Conservation (phyloP, 306 rosid species). For the Cucurbita argyrosperma region DNA sequence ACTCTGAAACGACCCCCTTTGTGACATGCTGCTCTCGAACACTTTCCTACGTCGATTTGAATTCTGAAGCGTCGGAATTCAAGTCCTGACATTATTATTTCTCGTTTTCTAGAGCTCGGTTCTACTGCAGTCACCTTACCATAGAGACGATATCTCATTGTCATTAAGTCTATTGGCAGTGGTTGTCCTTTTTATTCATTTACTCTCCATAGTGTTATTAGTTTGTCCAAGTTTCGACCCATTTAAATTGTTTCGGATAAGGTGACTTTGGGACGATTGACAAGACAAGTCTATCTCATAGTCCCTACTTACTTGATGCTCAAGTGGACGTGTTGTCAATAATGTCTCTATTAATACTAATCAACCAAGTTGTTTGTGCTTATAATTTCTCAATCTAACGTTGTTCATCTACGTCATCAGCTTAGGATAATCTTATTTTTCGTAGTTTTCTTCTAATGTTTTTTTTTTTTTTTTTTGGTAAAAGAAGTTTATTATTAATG, state of each 20-base stretch:
- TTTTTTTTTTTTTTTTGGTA: no score
- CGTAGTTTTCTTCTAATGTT: no score
- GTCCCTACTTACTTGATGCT: neutral
- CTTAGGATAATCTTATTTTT: neutral
- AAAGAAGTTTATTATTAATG: no score
- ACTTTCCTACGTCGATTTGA: no score
- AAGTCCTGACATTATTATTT: no score
- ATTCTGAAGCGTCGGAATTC: no score
- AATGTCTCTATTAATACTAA: neutral
- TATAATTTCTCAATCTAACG: neutral
- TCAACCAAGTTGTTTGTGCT: neutral
- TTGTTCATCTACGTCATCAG: neutral
- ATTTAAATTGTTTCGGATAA: neutral
- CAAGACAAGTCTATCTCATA: neutral
- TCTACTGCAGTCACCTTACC: neutral
- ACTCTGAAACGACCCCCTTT: no score
- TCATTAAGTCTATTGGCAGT: neutral
- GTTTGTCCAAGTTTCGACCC: neutral
- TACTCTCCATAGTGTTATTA: neutral
- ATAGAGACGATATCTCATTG: neutral
- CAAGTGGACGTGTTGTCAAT: neutral
- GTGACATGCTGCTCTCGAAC: no score
- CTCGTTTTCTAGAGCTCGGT: no score
- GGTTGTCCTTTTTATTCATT: neutral
- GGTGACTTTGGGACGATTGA: neutral